phyloP scores from a whole-genome alignment of 2,329 filamentous ascomycete species.

The Alternaria sp. region DNA sequence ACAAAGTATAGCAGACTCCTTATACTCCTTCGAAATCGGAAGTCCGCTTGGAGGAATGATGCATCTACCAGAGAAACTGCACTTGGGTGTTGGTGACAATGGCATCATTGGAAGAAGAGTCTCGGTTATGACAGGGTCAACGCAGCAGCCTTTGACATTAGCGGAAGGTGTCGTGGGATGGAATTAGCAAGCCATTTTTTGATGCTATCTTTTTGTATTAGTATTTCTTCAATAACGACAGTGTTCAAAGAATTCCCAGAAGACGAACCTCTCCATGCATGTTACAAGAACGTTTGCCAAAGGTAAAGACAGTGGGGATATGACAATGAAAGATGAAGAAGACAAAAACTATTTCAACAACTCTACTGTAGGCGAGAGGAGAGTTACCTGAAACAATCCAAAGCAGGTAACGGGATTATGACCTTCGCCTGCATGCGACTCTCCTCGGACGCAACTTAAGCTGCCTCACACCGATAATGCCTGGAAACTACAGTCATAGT shows the following conservation, averaged over 20 bases:
- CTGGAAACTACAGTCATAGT: background rate
- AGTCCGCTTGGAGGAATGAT: slow-evolving; percentile 5
- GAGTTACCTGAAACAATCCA: background rate
- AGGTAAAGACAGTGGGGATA: background rate
- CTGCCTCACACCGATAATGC: background rate
- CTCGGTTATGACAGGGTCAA: slow-evolving; percentile 39
- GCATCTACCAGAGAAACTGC: slow-evolving; percentile 33
- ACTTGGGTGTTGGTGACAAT: slow-evolving; percentile 43
- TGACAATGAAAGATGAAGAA: background rate
- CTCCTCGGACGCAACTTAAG: background rate
- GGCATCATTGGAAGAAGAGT: slow-evolving; percentile 48
- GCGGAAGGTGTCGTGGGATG: slow-evolving; percentile 49
- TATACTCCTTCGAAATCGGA: slow-evolving; percentile 41
- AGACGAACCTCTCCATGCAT: background rate
- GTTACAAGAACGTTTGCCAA: background rate
- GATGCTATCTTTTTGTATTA: background rate
- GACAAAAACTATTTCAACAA: too few relatives aligned
- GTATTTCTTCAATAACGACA: rapidly evolving
- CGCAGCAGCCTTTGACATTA: slow-evolving; percentile 27
- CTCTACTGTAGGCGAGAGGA: too few relatives aligned
- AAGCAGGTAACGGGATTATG: rapidly evolving
- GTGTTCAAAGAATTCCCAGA: background rate
- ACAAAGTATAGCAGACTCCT: slow-evolving; percentile 17
- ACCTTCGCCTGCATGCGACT: background rate
- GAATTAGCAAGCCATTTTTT: slow-evolving; percentile 30